Evolutionary conservation across 1,139 yeast genomes (phyloP), one percentile per base, ranked within the genome.

Genomic region (Taphrina betulina): DNA sequence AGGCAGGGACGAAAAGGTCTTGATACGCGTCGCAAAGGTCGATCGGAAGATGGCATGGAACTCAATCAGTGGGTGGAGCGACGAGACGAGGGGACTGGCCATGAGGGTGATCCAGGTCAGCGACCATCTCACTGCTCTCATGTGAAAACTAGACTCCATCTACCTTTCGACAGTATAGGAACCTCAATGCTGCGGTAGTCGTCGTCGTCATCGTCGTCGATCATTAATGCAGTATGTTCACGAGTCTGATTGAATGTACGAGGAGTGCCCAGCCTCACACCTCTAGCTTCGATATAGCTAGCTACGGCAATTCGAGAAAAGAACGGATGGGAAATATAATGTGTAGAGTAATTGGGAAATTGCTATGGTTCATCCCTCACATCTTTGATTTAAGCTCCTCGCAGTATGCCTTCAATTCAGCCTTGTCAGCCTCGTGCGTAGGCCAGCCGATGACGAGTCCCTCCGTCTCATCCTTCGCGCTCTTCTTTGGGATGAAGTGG

Each of bases 361-460:
- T n/a, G n/a, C n/a, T n/a, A n/a, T n/a, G n/a, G n/a, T n/a, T n/a
- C n/a, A n/a, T n/a, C n/a, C n/a, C n/a, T n/a, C 28, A 35, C 31
- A 52, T 42, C 37, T 52, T 52, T 17, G 50, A 20, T 44, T 42
- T 52, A n/a, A 52, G 29, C 35, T 42, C 50, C 10, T 52, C 56
- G 5, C 48, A 42, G 29, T 52, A 52, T 5, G 34, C 43, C 29
- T 42, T 43, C 41, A 52, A 35, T 37, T 52, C 50, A 14, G 29
- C 56, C 43, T 40, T 52, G 31, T 52, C 50, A 10, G 43, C 50
- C 26, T 76, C 78, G 63, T 81, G 79, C n/a, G 87, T 82, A 3
- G 96, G 96, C 96, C 97, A 90, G 29, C 92, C 95, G 34, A 90
- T 89, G 34, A 76, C 77, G 61, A 90, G 77, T 0, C 97, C 97